Evolutionary conservation across 257 asterid genomes (phyloP).

Genomic region (Nicotiana benthamiana): DNA sequence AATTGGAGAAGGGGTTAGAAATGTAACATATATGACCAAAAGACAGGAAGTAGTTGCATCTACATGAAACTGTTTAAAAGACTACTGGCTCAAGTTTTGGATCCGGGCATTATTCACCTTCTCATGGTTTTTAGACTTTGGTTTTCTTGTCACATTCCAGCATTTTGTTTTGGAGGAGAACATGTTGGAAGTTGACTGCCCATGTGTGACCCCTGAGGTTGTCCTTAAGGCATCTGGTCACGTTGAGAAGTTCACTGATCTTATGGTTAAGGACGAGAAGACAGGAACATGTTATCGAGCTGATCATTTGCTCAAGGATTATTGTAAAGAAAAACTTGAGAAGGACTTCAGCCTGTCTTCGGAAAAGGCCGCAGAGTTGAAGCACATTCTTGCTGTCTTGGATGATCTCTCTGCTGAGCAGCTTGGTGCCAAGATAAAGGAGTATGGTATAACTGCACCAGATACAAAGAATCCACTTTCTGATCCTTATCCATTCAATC

Average conservation of each 20-base stretch:
- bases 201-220: slow-evolving; percentile 27
- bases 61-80: background rate
- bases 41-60: background rate
- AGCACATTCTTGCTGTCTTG: slow-evolving; percentile 25
- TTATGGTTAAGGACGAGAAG: slow-evolving; percentile 33
- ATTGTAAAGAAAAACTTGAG: slow-evolving; percentile 27
- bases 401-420: slow-evolving; percentile 21
- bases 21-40: background rate
- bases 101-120: background rate
- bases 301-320: slow-evolving; percentile 35
- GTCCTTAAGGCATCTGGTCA: slow-evolving; percentile 31
- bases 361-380: slow-evolving; percentile 27
- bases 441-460: slow-evolving; percentile 21
- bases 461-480: slow-evolving; percentile 23
- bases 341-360: slow-evolving; percentile 19
- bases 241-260: slow-evolving; percentile 27
- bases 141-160: slow-evolving; percentile 14
- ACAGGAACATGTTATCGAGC: slow-evolving; percentile 31
- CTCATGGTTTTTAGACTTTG: background rate
- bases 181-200: slow-evolving; percentile 31
- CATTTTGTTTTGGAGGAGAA: slow-evolving; percentile 31
- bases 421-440: slow-evolving; percentile 26
- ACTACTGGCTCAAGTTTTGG: background rate
- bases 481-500: slow-evolving; percentile 26
- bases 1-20: background rate